Evolutionary conservation across 2,329 filamentous ascomycete genomes (phyloP).

Genomic region (Arthroderma uncinatum): DNA sequence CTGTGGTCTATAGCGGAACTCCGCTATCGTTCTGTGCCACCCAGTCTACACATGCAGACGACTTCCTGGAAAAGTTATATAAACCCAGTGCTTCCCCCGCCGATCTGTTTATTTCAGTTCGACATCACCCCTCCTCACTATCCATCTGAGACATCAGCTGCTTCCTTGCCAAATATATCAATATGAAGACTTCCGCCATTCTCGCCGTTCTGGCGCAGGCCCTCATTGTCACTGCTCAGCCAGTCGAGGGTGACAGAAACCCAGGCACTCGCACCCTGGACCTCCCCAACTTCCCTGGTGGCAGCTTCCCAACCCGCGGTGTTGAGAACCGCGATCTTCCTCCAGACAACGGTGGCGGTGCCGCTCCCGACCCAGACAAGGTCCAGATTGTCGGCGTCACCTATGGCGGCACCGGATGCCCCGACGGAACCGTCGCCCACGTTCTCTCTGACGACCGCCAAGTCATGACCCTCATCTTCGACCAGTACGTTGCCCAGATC

Average conservation of each 20-base stretch:
- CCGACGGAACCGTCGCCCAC: slow-evolving; percentile 34
- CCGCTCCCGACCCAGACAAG: slow-evolving; percentile 22
- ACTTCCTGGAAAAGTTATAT: slow-evolving; percentile 7
- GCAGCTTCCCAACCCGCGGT: slow-evolving; percentile 9
- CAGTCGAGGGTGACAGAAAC: not conserved
- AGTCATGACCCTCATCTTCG: slow-evolving; percentile 42
- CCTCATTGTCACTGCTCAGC: slow-evolving; percentile 16
- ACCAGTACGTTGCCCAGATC: slow-evolving; percentile 41
- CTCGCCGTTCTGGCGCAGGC: slow-evolving; percentile 14
- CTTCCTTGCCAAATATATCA: slow-evolving; percentile 2
- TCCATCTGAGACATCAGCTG: not conserved
- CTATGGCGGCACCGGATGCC: slow-evolving; percentile 41
- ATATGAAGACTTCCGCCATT: slow-evolving; percentile 14
- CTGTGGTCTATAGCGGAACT: not conserved
- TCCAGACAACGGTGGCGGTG: slow-evolving; percentile 3
- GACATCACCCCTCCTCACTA: not conserved
- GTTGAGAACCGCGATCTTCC: slow-evolving; percentile 7
- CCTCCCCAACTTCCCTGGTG: slow-evolving; percentile 12
- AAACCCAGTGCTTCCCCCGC: slow-evolving; percentile 11
- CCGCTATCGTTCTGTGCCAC: slow-evolving; percentile 1
- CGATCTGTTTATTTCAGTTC: slow-evolving; percentile 1
- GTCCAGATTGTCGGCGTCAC: slow-evolving; percentile 36
- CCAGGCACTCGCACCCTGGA: slow-evolving; percentile 9
- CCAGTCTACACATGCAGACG: not conserved
- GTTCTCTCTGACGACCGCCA: slow-evolving; percentile 35